phyloP scores from a whole-genome alignment of 768 basidiomycete species.

The Hypholoma fasciculare region DNA sequence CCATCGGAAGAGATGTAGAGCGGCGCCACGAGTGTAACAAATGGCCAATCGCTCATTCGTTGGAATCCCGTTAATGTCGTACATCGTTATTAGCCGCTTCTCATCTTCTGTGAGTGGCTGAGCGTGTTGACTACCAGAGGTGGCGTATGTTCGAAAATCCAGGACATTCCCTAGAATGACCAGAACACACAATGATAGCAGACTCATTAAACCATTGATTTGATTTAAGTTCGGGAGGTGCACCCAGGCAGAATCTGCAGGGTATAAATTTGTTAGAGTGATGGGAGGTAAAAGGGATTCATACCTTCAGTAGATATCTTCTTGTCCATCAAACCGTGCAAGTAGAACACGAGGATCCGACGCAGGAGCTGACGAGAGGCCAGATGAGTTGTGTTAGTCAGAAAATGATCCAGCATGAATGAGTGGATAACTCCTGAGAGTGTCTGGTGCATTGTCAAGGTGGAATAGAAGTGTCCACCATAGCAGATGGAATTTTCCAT shows the following conservation, averaged over 20 bases:
- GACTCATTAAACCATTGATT: constrained; percentile 6
- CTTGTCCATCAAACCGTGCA: constrained; percentile 5
- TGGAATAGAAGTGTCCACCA: constrained; percentile 14
- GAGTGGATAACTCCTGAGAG: constrained; percentile 9
- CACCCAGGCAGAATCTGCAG: not conserved
- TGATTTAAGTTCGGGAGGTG: constrained; percentile 13
- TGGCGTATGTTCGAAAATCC: constrained; percentile 11
- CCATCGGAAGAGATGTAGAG: constrained; percentile 6
- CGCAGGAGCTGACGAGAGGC: constrained; percentile 4
- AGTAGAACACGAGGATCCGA: constrained; percentile 12
- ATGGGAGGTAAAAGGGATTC: not conserved
- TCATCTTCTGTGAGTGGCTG: not conserved
- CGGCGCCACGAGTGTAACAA: constrained; percentile 5
- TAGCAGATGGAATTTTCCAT: constrained; percentile 6
- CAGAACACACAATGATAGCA: constrained; percentile 10
- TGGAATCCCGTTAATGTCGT: constrained; percentile 6
- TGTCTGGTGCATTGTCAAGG: constrained; percentile 5
- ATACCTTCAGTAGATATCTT: not conserved
- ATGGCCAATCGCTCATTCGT: constrained; percentile 5
- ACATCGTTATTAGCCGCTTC: constrained; percentile 1
- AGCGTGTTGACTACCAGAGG: not conserved
- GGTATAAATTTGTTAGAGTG: not conserved
- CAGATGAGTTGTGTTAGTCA: constrained; percentile 16
- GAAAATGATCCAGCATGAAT: constrained; percentile 6
- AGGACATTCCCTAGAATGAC: constrained; percentile 16